These are phyloP conservation scores for Leccinum variabile DNA, from an alignment of 1,284 basidiomycete species.

Conservation along the genomic window DNA sequence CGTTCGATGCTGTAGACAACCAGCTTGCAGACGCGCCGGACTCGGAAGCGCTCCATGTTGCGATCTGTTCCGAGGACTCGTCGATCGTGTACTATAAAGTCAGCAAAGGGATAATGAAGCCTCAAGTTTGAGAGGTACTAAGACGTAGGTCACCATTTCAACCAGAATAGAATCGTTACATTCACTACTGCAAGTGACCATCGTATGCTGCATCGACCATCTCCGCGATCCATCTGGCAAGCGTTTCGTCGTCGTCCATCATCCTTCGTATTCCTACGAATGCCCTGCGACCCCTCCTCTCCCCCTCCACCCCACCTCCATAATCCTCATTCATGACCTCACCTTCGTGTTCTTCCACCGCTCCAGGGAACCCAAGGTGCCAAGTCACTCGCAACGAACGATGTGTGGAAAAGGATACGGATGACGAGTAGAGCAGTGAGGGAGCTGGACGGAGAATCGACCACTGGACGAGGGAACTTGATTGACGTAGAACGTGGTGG, in stretches of 20 bases:
- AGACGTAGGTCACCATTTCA: too few relatives aligned
- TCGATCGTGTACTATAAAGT: constrained; percentile 83
- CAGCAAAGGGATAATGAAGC: constrained; percentile 72
- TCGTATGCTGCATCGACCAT: constrained; percentile 64
- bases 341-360: constrained; percentile 66
- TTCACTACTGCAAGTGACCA: constrained; percentile 20
- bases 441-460: constrained; percentile 69
- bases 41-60: constrained; percentile 56
- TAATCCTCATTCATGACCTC: constrained; percentile 35
- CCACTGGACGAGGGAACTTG: constrained; percentile 52
- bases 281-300: constrained; percentile 64
- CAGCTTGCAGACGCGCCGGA: constrained; percentile 23
- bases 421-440: constrained; percentile 75
- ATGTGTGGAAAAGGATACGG: constrained; percentile 70
- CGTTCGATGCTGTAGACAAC: constrained; percentile 47
- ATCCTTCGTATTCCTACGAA: constrained; percentile 61
- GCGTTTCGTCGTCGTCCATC: constrained; percentile 66
- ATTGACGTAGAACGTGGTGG: constrained; percentile 61
- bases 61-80: constrained; percentile 72
- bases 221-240: constrained; percentile 76
- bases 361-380: constrained; percentile 81
- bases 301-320: constrained; percentile 58
- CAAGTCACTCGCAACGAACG: constrained; percentile 66
- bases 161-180: not conserved
- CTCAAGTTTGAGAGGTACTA: constrained; percentile 45